Evolutionary conservation across 768 basidiomycete species (phyloP).

Genomic region (Hortiboletus flavorubellus): DNA sequence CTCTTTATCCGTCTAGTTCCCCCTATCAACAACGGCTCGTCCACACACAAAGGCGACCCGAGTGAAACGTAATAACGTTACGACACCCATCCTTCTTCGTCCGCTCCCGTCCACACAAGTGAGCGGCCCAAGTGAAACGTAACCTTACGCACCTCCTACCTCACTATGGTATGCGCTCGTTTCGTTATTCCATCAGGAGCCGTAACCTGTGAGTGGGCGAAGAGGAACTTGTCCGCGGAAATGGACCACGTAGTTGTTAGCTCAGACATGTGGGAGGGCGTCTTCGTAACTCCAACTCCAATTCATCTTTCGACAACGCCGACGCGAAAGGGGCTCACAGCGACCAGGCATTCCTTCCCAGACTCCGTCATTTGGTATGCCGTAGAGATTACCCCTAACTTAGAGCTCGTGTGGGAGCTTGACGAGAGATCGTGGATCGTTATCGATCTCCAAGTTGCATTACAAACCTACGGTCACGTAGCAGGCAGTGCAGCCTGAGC

Average conservation of each 20-base stretch:
- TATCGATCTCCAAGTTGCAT: constrained; percentile 8
- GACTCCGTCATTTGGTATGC: not conserved
- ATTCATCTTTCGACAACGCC: not conserved
- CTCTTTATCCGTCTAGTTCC: constrained; percentile 41
- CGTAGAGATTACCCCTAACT: constrained; percentile 8
- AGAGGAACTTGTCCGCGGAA: constrained; percentile 21
- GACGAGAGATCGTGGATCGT: constrained; percentile 8
- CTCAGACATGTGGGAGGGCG: constrained; percentile 24
- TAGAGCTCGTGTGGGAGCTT: not conserved
- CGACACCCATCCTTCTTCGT: constrained; percentile 23
- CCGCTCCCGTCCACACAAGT: constrained; percentile 15
- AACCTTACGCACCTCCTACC: constrained; percentile 15
- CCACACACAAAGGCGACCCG: constrained; percentile 7
- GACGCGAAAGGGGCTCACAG: not conserved
- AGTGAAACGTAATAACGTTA: constrained; percentile 3
- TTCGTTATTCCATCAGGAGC: constrained; percentile 19
- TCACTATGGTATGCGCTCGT: constrained; percentile 9
- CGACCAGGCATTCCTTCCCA: not conserved
- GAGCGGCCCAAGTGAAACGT: constrained; percentile 10
- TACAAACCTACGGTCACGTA: constrained; percentile 2
- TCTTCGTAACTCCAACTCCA: not conserved
- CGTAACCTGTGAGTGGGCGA: constrained; percentile 10
- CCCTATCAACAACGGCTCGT: constrained; percentile 7
- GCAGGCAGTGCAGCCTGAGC: constrained; percentile 1
- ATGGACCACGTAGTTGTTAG: constrained; percentile 19